Evolutionary conservation across 2,329 filamentous ascomycete species (phyloP).

Genomic region (Aspergillus bombycis): DNA sequence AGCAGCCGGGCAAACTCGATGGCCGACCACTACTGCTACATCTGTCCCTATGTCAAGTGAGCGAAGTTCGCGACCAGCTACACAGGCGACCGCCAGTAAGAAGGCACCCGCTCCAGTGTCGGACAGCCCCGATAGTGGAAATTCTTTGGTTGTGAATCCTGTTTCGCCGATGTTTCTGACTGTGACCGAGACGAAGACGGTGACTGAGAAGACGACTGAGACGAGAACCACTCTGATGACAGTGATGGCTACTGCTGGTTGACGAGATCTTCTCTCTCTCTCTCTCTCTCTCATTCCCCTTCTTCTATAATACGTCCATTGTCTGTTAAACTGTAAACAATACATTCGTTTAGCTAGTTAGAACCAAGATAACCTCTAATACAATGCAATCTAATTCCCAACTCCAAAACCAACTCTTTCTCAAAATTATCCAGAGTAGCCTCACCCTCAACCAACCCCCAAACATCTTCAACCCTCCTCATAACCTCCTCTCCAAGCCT

Average conservation of each 20-base stretch:
- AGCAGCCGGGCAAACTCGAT: not conserved
- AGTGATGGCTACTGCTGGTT: not conserved
- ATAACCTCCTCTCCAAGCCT: not conserved
- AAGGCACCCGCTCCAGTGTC: not conserved
- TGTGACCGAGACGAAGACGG: slow-evolving; percentile 13
- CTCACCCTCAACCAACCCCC: not conserved
- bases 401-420: not conserved
- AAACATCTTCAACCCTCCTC: not conserved
- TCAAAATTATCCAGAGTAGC: not conserved
- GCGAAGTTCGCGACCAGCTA: not conserved
- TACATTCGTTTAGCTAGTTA: not conserved
- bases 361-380: not conserved
- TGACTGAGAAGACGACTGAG: slow-evolving; percentile 9
- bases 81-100: not conserved
- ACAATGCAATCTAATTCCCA: not conserved
- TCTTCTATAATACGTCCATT: not conserved
- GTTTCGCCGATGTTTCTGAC: slow-evolving; percentile 18
- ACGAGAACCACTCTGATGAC: not conserved
- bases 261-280: not conserved
- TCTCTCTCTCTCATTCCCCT: not conserved
- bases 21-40: not conserved
- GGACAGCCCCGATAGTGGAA: not conserved
- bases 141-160: slow-evolving; percentile 8
- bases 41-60: not conserved
- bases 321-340: not conserved